A percentile compares a stretch with the other conserved stretches of the same genome.
These are phyloP conservation scores for Epichloe amarillans DNA, from an alignment of 2,329 filamentous ascomycete species.

Conservation along the genomic window DNA sequence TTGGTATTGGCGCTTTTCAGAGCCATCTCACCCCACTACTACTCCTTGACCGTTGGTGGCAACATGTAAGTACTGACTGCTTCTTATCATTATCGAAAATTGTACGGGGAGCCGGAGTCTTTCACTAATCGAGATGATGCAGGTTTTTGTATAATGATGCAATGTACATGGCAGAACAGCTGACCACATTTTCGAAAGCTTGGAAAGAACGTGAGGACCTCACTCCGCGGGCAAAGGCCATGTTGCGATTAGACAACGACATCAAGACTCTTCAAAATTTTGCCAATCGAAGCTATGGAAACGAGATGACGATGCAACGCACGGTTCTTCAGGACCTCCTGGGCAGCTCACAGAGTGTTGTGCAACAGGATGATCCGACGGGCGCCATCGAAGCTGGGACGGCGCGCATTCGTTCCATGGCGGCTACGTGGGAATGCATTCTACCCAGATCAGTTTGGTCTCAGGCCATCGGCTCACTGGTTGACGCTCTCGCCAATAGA, in stretches of 20 bases:
- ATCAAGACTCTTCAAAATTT: constrained; percentile 46
- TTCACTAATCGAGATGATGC: neutral
- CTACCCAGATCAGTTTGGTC: constrained; percentile 48
- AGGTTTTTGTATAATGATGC: constrained; percentile 58
- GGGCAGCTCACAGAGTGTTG: constrained; percentile 45
- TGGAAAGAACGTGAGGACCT: constrained; percentile 45
- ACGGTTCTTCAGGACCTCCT: constrained; percentile 48
- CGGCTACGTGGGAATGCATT: constrained; percentile 43
- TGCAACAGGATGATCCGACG: constrained; percentile 42
- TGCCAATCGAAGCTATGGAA: constrained; percentile 46
- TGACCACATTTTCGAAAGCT: constrained; percentile 32
- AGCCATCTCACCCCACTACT: constrained; percentile 63
- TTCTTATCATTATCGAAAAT: neutral
- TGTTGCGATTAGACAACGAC: constrained; percentile 47
- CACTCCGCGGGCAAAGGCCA: constrained; percentile 32
- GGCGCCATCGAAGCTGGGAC: constrained; percentile 40
- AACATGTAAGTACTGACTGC: constrained; percentile 40
- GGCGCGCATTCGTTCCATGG: constrained; percentile 38
- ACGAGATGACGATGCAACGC: constrained; percentile 47
- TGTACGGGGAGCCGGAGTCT: neutral
- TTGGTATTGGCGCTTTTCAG: constrained; percentile 67
- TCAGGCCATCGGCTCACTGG: constrained; percentile 47
- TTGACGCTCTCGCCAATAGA: constrained; percentile 45
- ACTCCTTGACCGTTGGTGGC: constrained; percentile 46
- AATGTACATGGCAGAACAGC: constrained; percentile 45